phyloP scores from a whole-genome alignment of 2,329 filamentous ascomycete species.

The Colletotrichum sp. region DNA sequence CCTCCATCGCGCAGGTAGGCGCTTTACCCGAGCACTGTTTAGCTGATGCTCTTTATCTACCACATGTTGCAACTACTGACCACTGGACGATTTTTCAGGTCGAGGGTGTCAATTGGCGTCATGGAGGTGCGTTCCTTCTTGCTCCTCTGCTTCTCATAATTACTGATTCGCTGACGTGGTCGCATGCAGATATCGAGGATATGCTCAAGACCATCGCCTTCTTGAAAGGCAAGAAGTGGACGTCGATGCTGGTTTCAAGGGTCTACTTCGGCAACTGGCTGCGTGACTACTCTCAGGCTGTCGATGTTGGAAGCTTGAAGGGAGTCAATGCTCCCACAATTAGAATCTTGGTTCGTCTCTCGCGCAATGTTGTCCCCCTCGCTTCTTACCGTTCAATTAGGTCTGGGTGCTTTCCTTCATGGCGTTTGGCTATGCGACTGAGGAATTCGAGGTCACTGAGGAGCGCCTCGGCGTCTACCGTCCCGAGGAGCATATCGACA shows the following conservation, averaged over 20 bases:
- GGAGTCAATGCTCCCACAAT: slow-evolving; percentile 80
- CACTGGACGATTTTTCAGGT: slow-evolving; percentile 46
- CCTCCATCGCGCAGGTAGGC: slow-evolving; percentile 58
- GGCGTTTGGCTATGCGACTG: slow-evolving; percentile 84
- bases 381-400: slow-evolving; percentile 30
- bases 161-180: background rate
- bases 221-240: slow-evolving; percentile 84
- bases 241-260: slow-evolving; percentile 76
- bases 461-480: slow-evolving; percentile 82
- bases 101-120: slow-evolving; percentile 73
- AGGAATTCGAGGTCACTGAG: slow-evolving; percentile 82
- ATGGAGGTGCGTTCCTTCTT: slow-evolving; percentile 56
- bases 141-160: background rate
- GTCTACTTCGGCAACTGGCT: slow-evolving; percentile 90
- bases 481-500: slow-evolving; percentile 77
- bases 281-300: slow-evolving; percentile 82
- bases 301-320: slow-evolving; percentile 82
- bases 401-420: slow-evolving; percentile 84
- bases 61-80: background rate
- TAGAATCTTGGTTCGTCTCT: slow-evolving; percentile 65
- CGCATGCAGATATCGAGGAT: slow-evolving; percentile 72
- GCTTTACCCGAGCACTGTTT: slow-evolving; percentile 2
- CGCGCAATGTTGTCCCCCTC: background rate
- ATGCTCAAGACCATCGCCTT: slow-evolving; percentile 80
- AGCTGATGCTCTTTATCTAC: background rate